These are phyloP conservation scores for Fusarium solani-melongenae DNA, from an alignment of 2,329 filamentous ascomycete genomes.

Conservation along the genomic window DNA sequence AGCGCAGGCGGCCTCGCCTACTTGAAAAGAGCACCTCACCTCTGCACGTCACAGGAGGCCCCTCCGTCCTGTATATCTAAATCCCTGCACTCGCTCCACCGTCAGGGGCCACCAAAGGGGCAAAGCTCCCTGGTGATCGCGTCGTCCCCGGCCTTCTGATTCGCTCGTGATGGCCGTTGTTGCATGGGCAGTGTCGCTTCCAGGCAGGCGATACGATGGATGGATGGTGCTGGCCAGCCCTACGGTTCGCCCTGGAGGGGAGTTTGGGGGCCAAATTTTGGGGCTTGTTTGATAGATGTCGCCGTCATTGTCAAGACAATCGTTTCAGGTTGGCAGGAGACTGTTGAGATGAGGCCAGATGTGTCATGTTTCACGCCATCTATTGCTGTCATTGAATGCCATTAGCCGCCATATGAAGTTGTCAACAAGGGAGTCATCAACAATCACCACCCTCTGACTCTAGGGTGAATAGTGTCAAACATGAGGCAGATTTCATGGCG, in stretches of 20 bases:
- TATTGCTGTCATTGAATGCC: neutral
- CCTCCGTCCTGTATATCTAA: constrained; percentile 17
- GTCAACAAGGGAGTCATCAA: neutral
- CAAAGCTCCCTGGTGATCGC: constrained; percentile 19
- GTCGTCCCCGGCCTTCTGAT: constrained; percentile 23
- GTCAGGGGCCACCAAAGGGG: constrained; percentile 13
- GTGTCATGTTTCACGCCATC: neutral
- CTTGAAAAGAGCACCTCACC: neutral
- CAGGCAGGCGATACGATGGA: constrained; percentile 37
- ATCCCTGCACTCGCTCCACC: constrained; percentile 21
- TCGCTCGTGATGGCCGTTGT: constrained; percentile 48
- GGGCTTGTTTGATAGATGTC: neutral
- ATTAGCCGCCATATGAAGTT: neutral
- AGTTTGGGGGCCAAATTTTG: neutral
- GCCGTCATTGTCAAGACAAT: neutral
- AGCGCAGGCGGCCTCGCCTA: constrained; percentile 26
- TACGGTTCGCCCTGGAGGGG: constrained; percentile 27
- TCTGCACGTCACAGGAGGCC: constrained; percentile 28
- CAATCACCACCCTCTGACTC: neutral
- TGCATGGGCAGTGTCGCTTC: constrained; percentile 44
- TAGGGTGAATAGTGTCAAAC: neutral
- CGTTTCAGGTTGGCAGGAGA: neutral
- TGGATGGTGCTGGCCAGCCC: constrained; percentile 33
- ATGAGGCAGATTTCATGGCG: neutral
- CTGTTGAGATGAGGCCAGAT: neutral